phyloP scores from a whole-genome alignment of 768 basidiomycete genomes.

The Pisolithus albus region DNA sequence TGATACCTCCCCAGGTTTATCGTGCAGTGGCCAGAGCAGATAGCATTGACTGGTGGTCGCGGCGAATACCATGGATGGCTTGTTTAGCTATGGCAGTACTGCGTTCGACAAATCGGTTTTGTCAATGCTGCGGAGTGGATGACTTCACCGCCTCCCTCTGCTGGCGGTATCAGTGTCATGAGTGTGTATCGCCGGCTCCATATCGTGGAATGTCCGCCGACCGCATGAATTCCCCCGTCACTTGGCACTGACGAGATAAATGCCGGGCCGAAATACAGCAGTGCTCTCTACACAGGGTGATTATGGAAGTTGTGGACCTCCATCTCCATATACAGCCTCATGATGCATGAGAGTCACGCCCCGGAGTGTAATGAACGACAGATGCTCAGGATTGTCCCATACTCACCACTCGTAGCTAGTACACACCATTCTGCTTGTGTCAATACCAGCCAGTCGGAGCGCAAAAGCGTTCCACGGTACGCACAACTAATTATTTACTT shows the following conservation, averaged over 20 bases:
- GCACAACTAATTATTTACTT: conserved; percentile 28
- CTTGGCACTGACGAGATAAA: neutral
- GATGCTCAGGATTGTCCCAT: no score
- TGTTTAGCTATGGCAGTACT: conserved; percentile 39
- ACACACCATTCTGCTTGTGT: no score
- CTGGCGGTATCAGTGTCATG: neutral
- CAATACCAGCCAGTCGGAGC: neutral
- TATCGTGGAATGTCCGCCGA: no score
- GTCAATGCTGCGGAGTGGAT: neutral
- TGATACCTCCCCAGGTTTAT: conserved; percentile 52
- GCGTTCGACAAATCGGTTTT: neutral
- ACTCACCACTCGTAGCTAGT: no score
- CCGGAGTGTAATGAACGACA: no score
- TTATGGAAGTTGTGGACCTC: no score
- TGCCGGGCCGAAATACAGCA: no score
- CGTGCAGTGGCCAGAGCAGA: conserved; percentile 75
- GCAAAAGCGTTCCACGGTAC: neutral
- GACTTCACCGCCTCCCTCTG: neutral
- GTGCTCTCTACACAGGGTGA: no score
- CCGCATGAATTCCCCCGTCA: no score
- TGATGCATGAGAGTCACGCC: no score
- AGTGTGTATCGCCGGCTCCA: neutral
- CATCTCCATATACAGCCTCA: no score
- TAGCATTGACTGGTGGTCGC: conserved; percentile 34
- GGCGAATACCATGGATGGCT: conserved; percentile 59